phyloP scores from a whole-genome alignment of 352 stramenopile species.

The Elongisporangium anandrum region DNA sequence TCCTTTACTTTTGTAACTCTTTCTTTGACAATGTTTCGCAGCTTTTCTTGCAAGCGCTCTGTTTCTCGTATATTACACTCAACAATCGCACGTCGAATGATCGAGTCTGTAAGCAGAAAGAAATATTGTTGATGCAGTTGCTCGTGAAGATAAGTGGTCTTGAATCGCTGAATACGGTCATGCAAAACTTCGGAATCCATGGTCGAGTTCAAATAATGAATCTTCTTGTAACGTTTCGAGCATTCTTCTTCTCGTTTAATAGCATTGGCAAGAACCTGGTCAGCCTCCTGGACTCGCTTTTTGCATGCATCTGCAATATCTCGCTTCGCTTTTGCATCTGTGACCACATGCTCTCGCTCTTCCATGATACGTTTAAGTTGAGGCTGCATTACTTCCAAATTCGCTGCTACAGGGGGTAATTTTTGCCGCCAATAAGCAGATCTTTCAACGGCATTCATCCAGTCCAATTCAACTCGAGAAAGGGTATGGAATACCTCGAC shows the following conservation, averaged over 20 bases:
- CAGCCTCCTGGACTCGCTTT: constrained; percentile 25
- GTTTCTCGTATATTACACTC: constrained; percentile 43
- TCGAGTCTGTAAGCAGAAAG: constrained; percentile 47
- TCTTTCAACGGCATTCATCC: constrained; percentile 49
- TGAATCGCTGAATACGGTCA: constrained; percentile 56
- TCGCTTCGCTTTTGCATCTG: constrained; percentile 43
- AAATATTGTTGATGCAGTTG: constrained; percentile 56
- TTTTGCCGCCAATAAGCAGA: constrained; percentile 28
- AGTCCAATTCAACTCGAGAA: constrained; percentile 27
- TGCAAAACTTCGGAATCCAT: constrained; percentile 76
- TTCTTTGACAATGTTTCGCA: constrained; percentile 33
- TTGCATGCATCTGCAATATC: constrained; percentile 40
- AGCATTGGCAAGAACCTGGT: constrained; percentile 20
- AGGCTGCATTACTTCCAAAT: constrained; percentile 28
- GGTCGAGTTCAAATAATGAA: constrained; percentile 43
- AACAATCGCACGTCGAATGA: constrained; percentile 43
- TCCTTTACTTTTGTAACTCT: constrained; percentile 44
- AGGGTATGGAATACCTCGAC: constrained; percentile 46
- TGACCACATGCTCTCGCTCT: constrained; percentile 51
- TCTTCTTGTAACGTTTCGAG: constrained; percentile 26
- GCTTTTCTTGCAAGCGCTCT: constrained; percentile 21
- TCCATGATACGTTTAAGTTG: constrained; percentile 39
- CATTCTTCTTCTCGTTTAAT: constrained; percentile 36
- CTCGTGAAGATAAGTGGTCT: constrained; percentile 50
- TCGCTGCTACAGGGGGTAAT: constrained; percentile 15